Evolutionary conservation across 2,329 filamentous ascomycete genomes (phyloP).

Genomic region (Ophiostoma ulmi): DNA sequence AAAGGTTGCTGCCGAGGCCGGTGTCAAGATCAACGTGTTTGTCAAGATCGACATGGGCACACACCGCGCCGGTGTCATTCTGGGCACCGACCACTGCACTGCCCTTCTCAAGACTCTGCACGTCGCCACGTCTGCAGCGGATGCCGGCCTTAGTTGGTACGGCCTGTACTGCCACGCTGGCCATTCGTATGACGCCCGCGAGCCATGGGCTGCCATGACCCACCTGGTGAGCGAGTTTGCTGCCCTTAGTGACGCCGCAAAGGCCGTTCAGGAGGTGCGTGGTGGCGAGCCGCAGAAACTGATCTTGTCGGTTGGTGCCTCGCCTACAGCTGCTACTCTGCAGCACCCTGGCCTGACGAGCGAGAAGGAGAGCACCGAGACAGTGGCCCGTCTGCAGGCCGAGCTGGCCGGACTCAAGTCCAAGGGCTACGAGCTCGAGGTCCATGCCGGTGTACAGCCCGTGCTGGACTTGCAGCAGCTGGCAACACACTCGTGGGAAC

Average conservation of each 20-base stretch:
- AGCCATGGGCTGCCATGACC: conserved; percentile 51
- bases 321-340: conserved; percentile 64
- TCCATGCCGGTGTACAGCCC: conserved; percentile 74
- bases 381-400: conserved; percentile 34
- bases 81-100: conserved; percentile 43
- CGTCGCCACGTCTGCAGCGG: conserved; percentile 28
- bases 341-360: conserved; percentile 46
- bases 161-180: conserved; percentile 72
- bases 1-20: conserved; percentile 13
- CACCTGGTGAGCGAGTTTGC: conserved; percentile 57
- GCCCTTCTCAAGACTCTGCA: conserved; percentile 45
- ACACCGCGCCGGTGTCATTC: conserved; percentile 62
- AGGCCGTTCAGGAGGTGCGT: conserved; percentile 18
- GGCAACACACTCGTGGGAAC: conserved; percentile 57
- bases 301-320: conserved; percentile 67
- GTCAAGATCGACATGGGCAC: conserved; percentile 73
- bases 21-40: conserved; percentile 50
- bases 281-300: conserved; percentile 30
- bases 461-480: conserved; percentile 74
- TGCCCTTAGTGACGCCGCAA: conserved; percentile 45
- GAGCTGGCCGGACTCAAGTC: conserved; percentile 39
- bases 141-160: conserved; percentile 42
- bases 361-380: neutral
- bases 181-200: conserved; percentile 59
- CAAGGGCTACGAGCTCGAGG: conserved; percentile 51